A percentile compares a stretch with the other conserved stretches of the same genome.
phyloP scores from a whole-genome alignment of 257 asterid genomes.

The Rauvolfia tetraphylla region DNA sequence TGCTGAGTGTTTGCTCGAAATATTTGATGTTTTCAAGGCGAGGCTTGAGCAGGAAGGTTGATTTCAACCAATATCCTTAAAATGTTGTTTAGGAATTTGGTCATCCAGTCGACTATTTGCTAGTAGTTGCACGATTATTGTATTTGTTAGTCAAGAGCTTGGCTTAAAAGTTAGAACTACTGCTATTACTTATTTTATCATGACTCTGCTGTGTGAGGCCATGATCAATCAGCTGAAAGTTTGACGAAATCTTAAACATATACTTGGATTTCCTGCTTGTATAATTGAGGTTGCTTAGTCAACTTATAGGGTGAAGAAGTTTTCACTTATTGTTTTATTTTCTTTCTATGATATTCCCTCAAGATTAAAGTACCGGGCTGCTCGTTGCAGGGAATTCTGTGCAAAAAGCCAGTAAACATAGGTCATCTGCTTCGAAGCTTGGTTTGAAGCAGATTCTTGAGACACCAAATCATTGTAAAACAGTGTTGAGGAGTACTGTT shows the following conservation, averaged over 20 bases:
- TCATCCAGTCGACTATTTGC: background rate
- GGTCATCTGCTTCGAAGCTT: constrained; percentile 34
- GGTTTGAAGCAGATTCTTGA: constrained; percentile 66
- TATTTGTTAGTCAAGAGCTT: background rate
- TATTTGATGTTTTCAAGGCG: constrained; percentile 57
- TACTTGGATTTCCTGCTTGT: background rate
- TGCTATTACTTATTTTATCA: background rate
- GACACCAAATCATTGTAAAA: constrained; percentile 37
- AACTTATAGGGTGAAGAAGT: background rate
- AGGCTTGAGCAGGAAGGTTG: constrained; percentile 69
- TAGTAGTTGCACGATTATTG: background rate
- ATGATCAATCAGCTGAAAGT: background rate
- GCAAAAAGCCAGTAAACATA: constrained; percentile 20
- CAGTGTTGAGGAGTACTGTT: constrained; percentile 40
- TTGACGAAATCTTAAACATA: background rate
- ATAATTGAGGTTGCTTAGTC: constrained; percentile 1
- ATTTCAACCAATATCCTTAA: background rate
- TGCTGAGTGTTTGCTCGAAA: constrained; percentile 74
- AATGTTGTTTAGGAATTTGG: background rate
- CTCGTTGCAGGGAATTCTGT: constrained; percentile 49
- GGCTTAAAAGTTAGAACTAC: background rate
- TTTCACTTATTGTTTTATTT: background rate
- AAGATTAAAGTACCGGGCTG: constrained; percentile 10
- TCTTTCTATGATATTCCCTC: too few relatives aligned
- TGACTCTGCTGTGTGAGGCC: background rate